Percentiles rank a stretch among this genome's conserved stretches.
Conservation (phyloP, 306 rosid species). For the Canavalia gladiata region DNA sequence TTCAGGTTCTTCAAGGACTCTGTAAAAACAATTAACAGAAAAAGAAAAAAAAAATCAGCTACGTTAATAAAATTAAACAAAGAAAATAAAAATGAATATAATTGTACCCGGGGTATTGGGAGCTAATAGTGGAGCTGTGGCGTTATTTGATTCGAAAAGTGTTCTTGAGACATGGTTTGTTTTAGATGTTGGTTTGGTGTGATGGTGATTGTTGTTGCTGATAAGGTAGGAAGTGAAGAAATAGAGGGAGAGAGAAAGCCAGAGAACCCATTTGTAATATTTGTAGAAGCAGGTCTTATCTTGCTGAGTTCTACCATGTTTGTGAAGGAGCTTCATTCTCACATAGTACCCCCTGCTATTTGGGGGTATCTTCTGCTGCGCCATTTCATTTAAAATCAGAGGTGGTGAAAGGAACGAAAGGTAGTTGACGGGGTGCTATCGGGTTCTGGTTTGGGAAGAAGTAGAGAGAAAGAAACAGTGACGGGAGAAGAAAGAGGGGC, state of each 20-base stretch:
- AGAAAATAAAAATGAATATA: neutral
- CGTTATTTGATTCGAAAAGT: conserved; percentile 57
- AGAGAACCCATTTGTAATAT: conserved; percentile 84
- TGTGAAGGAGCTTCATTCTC: conserved; percentile 80
- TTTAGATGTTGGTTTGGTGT: conserved; percentile 8
- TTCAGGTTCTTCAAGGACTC: conserved; percentile 60
- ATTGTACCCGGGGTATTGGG: conserved; percentile 49
- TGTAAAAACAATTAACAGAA: neutral
- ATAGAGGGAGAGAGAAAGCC: conserved; percentile 80
- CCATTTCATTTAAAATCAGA: conserved; percentile 62
- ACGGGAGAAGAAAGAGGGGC: conserved; percentile 35
- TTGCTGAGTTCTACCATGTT: conserved; percentile 64
- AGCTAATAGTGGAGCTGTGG: conserved; percentile 33
- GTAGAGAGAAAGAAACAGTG: conserved; percentile 74
- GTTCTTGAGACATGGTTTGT: conserved; percentile 59
- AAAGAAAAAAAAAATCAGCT: too few species aligned
- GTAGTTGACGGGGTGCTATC: conserved; percentile 73
- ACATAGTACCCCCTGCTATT: conserved; percentile 74
- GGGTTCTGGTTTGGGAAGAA: conserved; percentile 65
- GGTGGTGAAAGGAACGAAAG: conserved; percentile 5
- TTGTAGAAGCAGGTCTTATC: conserved; percentile 64
- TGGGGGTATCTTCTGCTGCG: conserved; percentile 56
- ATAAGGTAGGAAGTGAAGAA: conserved; percentile 82
- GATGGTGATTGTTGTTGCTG: conserved; percentile 38
- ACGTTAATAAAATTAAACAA: too few species aligned